Conservation (phyloP, 495 filamentous ascomycete genomes). For the Neurospora sp. region DNA sequence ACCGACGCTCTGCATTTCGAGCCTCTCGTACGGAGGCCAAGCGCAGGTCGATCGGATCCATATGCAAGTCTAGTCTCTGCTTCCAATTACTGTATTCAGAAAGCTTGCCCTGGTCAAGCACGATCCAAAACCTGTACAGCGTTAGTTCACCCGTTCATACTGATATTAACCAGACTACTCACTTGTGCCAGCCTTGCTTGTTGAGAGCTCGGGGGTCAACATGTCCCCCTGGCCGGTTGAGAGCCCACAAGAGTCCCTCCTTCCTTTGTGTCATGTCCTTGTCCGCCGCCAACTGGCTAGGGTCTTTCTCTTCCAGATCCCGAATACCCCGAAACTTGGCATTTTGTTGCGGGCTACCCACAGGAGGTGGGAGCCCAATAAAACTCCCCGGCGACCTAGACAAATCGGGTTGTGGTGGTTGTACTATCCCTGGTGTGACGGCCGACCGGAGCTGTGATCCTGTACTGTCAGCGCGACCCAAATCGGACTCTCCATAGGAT, state of each 20-base stretch:
- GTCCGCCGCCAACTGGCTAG: constrained; percentile 34
- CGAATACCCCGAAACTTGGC: constrained; percentile 78
- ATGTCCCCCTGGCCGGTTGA: constrained; percentile 88
- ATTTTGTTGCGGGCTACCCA: constrained; percentile 45
- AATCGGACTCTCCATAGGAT: constrained; percentile 49
- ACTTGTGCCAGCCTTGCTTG: constrained; percentile 99
- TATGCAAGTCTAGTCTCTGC: constrained; percentile 89
- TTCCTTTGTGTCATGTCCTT: constrained; percentile 52
- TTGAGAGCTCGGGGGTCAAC: constrained; percentile 91
- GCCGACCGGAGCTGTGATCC: constrained; percentile 51
- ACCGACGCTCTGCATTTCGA: constrained; percentile 84
- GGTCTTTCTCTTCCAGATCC: constrained; percentile 76
- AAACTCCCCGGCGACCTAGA: constrained; percentile 37
- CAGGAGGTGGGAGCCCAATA: constrained; percentile 18
- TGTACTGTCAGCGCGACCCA: constrained; percentile 63
- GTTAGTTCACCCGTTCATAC: constrained; percentile 4
- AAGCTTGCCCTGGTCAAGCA: constrained; percentile 88
- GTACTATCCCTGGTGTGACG: constrained; percentile 11
- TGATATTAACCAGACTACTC: constrained; percentile 26
- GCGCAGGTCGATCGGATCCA: constrained; percentile 94
- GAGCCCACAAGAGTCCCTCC: constrained; percentile 89
- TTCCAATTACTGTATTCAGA: constrained; percentile 99
- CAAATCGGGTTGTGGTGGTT: constrained; percentile 23
- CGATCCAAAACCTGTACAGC: constrained; percentile 81
- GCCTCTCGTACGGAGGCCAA: constrained; percentile 96